Base-by-base conservation (phyloP, 2,329 filamentous ascomycete species). In the Stenocarpella maydis region DNA sequence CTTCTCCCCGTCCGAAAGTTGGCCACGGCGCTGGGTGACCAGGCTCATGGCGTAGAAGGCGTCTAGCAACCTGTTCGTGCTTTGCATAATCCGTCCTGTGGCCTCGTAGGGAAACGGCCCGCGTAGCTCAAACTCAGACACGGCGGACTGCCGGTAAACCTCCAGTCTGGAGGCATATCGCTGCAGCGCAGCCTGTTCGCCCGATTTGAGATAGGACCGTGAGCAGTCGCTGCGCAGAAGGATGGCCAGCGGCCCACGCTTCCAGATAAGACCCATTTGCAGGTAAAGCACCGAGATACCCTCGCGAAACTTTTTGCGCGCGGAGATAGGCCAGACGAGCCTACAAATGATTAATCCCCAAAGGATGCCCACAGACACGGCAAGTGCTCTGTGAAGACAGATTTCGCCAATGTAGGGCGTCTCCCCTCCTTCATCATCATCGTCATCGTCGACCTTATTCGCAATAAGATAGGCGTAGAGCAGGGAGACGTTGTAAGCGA, bases 41-140 rank as follows among this genome's bases (percentile, higher is more conserved):
- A 98, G 88, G 72, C 95, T 97, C 93, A 99, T 97, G 64, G 95
- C 94, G 77, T 98, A 95, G 79, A 99, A 98, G 45, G 93, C 91
- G 79, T 98, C 95, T 5, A 98, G 88, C 80, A 98, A 93, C 65
- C 92, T 90, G 72, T 91, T 91, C 1, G 95, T 97, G 12, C 91
- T 91, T 26, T 88, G 87, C 77, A 98, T 87, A 69, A 98, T 92
- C 43, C 90, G 88, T 5, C 87, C 88, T 77, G 92, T 95, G 19
- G 89, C 86, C 52, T 87, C 88, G 72, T 90, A 87, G 1, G 94
- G 93, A 75, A 99, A 99, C 0, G 95, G 94, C 0, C 95, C 93
- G 49, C 91, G 88, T 8, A 99, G 87, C 78, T 97, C 93, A 75
- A 97, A 97, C 78, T 99, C 96, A 28, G 89, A 92, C n/a, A 87